Conservation (phyloP, 1,284 basidiomycete genomes). For the Schizopora paradoxa region DNA sequence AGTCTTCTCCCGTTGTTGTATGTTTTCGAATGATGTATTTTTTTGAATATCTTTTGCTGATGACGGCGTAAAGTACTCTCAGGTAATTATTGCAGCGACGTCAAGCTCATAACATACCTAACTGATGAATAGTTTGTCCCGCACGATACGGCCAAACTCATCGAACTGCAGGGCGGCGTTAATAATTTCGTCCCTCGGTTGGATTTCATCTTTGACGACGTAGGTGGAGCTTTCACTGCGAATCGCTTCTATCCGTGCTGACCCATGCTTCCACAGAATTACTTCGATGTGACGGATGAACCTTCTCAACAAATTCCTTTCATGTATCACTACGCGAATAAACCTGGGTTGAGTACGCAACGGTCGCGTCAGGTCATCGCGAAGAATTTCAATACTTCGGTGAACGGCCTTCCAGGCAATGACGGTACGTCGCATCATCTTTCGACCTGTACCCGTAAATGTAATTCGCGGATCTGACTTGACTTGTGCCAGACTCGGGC, state of each 20-base stretch:
- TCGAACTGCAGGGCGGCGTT: constrained; percentile 52
- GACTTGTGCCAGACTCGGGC: constrained; percentile 31
- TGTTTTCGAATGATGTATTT: too few species aligned
- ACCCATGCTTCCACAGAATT: constrained; percentile 29
- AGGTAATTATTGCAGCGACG: neutral
- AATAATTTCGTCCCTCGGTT: constrained; percentile 48
- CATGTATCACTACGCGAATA: constrained; percentile 62
- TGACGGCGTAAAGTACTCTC: neutral
- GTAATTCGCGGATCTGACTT: neutral
- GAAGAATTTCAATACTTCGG: constrained; percentile 49
- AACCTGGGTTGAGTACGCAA: constrained; percentile 51
- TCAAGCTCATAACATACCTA: too few species aligned
- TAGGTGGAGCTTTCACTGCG: constrained; percentile 18
- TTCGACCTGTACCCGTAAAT: neutral
- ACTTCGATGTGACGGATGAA: constrained; percentile 54
- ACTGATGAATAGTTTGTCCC: constrained; percentile 57
- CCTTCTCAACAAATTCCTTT: constrained; percentile 59
- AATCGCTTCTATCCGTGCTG: neutral
- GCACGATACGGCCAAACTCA: constrained; percentile 56
- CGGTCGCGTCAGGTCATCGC: constrained; percentile 50
- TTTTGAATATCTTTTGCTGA: constrained; percentile 20
- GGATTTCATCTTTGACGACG: constrained; percentile 50
- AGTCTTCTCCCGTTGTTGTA: constrained; percentile 56
- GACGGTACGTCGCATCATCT: constrained; percentile 37
- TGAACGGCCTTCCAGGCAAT: constrained; percentile 53